phyloP scores from a whole-genome alignment of 1,139 yeast genomes.

The Arxiozyma telluris region DNA sequence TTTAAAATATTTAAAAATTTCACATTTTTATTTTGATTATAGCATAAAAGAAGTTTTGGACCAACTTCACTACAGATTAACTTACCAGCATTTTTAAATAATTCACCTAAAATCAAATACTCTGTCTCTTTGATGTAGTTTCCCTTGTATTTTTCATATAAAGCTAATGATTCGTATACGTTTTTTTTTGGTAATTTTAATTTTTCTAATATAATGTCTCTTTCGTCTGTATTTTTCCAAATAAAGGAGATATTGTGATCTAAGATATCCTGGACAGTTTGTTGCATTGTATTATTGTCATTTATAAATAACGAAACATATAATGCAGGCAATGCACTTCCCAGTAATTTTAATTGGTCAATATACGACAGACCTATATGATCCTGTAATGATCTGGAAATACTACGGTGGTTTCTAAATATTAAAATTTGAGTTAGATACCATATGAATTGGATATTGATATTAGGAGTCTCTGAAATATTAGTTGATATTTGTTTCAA shows the following conservation, averaged over 20 bases:
- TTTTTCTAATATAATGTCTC: slow-evolving; percentile 32
- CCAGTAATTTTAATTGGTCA: slow-evolving; percentile 41
- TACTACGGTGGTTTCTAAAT: slow-evolving; percentile 14
- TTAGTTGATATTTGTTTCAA: slow-evolving; percentile 15
- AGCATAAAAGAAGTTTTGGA: slow-evolving; percentile 48
- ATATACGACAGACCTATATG: slow-evolving; percentile 43
- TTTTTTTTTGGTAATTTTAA: slow-evolving; percentile 41
- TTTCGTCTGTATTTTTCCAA: slow-evolving; percentile 16
- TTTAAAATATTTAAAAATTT: slow-evolving; percentile 34
- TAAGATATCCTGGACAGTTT: slow-evolving; percentile 39
- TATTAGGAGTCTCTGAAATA: slow-evolving; percentile 9
- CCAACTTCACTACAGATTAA: slow-evolving; percentile 53
- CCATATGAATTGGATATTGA: slow-evolving; percentile 47
- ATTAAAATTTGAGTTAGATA: slow-evolving; percentile 40
- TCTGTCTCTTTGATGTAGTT: slow-evolving; percentile 53
- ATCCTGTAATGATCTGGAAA: slow-evolving; percentile 34
- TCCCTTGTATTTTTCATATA: slow-evolving; percentile 28
- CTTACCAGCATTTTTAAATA: slow-evolving; percentile 57
- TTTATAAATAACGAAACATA: slow-evolving; percentile 49
- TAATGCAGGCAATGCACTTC: slow-evolving; percentile 50
- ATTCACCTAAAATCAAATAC: slow-evolving; percentile 53
- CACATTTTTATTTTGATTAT: slow-evolving; percentile 29
- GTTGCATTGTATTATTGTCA: slow-evolving; percentile 37
- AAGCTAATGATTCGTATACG: slow-evolving; percentile 47
- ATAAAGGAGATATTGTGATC: slow-evolving; percentile 41